Evolutionary conservation across 1,139 yeast genomes (phyloP).

Genomic region (Taiozyma onychis): DNA sequence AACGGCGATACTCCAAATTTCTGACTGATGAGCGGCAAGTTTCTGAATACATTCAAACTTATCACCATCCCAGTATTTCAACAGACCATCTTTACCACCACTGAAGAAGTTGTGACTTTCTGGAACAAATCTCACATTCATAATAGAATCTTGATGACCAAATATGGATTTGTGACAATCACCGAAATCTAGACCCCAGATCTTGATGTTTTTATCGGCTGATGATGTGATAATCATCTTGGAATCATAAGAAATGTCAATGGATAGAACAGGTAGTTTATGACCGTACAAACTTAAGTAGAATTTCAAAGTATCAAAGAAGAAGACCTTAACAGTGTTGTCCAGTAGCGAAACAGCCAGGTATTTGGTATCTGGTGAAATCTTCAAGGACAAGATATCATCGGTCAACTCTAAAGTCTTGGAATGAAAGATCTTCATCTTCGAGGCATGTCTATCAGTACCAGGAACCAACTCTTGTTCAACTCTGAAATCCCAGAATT

Average conservation of each 20-base stretch:
- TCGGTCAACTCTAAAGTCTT: slow-evolving; percentile 83
- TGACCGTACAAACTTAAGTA: slow-evolving; percentile 91
- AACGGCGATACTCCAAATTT: slow-evolving; percentile 86
- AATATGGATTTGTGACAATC: slow-evolving; percentile 96
- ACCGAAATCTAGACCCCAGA: slow-evolving; percentile 98
- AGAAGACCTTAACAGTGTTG: slow-evolving; percentile 90
- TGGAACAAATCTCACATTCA: slow-evolving; percentile 81
- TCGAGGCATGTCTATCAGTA: slow-evolving; percentile 45
- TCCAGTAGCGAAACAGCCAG: slow-evolving; percentile 85
- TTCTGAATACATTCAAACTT: slow-evolving; percentile 92
- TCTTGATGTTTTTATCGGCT: slow-evolving; percentile 94
- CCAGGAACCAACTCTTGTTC: slow-evolving; percentile 68
- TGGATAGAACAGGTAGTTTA: slow-evolving; percentile 84
- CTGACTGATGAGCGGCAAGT: slow-evolving; percentile 82
- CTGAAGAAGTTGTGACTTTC: slow-evolving; percentile 85
- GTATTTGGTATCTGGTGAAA: slow-evolving; percentile 77
- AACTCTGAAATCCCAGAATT: slow-evolving; percentile 81
- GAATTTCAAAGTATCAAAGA: slow-evolving; percentile 78
- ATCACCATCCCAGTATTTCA: slow-evolving; percentile 98
- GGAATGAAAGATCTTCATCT: slow-evolving; percentile 60
- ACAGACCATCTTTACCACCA: slow-evolving; percentile 80
- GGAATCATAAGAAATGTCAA: slow-evolving; percentile 86
- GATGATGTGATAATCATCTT: slow-evolving; percentile 86
- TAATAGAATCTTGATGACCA: slow-evolving; percentile 94
- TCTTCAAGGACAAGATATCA: slow-evolving; percentile 72